Percentiles rank a stretch among this genome's conserved stretches.
Evolutionary conservation across 2,329 filamentous ascomycete genomes (phyloP).

Genomic region (Trichophyton schoenleinii): DNA sequence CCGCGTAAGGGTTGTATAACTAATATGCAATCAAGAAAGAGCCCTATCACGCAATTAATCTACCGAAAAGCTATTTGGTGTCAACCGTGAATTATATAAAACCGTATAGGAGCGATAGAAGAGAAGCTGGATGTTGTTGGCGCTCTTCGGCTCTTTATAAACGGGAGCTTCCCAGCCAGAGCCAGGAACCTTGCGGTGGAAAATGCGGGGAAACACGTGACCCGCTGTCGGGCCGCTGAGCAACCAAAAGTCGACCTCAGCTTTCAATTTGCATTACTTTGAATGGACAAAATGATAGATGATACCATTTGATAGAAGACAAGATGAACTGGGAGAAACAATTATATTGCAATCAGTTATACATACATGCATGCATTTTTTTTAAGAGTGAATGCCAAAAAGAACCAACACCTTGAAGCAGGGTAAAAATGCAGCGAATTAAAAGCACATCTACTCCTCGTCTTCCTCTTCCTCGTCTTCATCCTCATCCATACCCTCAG

Average conservation of each 20-base stretch:
- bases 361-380: background rate
- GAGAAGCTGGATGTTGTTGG: background rate
- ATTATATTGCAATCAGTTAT: background rate
- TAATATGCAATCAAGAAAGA: background rate
- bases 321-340: background rate
- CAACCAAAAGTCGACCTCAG: background rate
- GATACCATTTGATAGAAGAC: background rate
- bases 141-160: background rate
- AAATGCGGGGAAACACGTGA: background rate
- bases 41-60: background rate
- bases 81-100: background rate
- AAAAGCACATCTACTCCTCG: constrained; percentile 1
- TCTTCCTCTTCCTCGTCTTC: constrained; percentile 52
- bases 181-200: background rate
- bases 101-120: background rate
- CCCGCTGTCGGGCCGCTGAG: background rate
- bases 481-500: constrained; percentile 91
- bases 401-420: background rate
- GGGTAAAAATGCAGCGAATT: background rate
- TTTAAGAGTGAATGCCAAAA: background rate
- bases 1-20: background rate
- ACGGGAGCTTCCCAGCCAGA: background rate
- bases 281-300: background rate
- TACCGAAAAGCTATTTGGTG: background rate
- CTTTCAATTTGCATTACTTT: background rate